Conservation (phyloP, 2,329 filamentous ascomycete species). For the Nigrospora sphaerica region DNA sequence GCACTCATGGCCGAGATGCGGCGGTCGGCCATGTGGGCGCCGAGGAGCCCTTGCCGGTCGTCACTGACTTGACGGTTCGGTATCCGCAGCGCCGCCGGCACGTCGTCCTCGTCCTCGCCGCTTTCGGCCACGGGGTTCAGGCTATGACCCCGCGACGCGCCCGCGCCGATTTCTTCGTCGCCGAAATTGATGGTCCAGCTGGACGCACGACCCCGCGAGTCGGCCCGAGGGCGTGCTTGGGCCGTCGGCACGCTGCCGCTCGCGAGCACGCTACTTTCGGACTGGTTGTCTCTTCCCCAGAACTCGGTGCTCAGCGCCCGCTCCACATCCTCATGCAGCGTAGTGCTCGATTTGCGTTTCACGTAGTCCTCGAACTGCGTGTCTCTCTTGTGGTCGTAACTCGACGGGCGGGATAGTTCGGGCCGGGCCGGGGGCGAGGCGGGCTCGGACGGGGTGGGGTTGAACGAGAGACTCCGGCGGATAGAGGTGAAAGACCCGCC, state of each 20-base stretch:
- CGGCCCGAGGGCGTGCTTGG: conserved; percentile 11
- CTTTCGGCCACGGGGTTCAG: conserved; percentile 21
- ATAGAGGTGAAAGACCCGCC: conserved; percentile 12
- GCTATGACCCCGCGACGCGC: conserved; percentile 13
- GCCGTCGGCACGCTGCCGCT: conserved; percentile 10
- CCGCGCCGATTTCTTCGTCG: conserved; percentile 1
- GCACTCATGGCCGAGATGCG: too few relatives aligned
- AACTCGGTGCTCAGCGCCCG: conserved; percentile 24
- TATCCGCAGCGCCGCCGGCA: background rate
- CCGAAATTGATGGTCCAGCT: conserved; percentile 17
- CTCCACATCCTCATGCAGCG: conserved; percentile 17
- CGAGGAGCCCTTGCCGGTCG: background rate
- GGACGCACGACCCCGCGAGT: conserved; percentile 13
- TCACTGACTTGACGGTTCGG: background rate
- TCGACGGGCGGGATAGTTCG: conserved; percentile 10
- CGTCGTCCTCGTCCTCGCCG: conserved; percentile 17
- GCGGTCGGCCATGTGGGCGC: background rate
- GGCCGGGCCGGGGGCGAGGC: conserved; percentile 7
- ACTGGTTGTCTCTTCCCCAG: conserved; percentile 9
- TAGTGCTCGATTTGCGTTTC: conserved; percentile 20
- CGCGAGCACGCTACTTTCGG: conserved; percentile 7
- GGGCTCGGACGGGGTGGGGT: conserved; percentile 11
- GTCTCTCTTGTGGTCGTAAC: conserved; percentile 37
- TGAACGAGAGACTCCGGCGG: conserved; percentile 8
- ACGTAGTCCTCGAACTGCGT: conserved; percentile 41